Conservation (phyloP, 768 basidiomycete genomes). For the Gloeostereum incarnatum region DNA sequence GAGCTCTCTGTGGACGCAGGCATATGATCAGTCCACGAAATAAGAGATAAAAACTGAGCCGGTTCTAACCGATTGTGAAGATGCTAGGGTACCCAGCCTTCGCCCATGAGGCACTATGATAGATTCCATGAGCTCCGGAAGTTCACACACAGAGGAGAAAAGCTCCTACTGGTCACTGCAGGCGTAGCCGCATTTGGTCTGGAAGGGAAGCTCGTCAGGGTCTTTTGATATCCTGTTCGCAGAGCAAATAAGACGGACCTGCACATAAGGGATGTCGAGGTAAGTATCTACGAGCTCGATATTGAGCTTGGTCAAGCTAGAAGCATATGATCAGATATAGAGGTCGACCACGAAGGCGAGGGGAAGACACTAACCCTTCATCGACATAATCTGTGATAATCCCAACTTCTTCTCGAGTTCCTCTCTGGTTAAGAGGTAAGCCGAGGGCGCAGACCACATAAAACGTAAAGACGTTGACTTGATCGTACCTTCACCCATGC, state of each 20-base stretch:
- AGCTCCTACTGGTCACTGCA: slow-evolving; percentile 80
- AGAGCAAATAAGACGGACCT: slow-evolving; percentile 20
- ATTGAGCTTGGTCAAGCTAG: slow-evolving; percentile 77
- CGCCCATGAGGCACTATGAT: slow-evolving; percentile 60
- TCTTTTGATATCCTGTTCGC: not conserved
- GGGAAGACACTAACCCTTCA: slow-evolving; percentile 27
- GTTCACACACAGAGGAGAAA: slow-evolving; percentile 16
- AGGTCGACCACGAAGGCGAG: slow-evolving; percentile 5
- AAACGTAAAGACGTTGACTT: too few relatives aligned
- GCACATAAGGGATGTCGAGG: slow-evolving; percentile 75
- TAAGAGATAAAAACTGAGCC: slow-evolving; percentile 9
- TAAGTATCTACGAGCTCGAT: slow-evolving; percentile 70
- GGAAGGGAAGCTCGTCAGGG: slow-evolving; percentile 6
- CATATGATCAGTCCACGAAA: slow-evolving; percentile 9
- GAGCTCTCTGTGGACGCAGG: slow-evolving; percentile 39
- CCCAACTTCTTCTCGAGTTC: slow-evolving; percentile 70
- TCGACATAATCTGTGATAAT: slow-evolving; percentile 84
- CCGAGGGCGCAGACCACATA: slow-evolving; percentile 2
- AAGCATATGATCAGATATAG: too few relatives aligned
- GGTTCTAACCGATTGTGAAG: slow-evolving; percentile 67
- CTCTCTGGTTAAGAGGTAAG: slow-evolving; percentile 29
- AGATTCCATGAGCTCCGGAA: slow-evolving; percentile 11
- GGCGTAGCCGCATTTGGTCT: slow-evolving; percentile 90
- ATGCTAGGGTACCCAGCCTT: slow-evolving; percentile 81
- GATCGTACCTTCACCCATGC: slow-evolving; percentile 81